Percentiles rank a stretch among this genome's conserved stretches.
Conservation (phyloP, 192 early-diverging fungal genomes). For the Umbelopsis sp. region DNA sequence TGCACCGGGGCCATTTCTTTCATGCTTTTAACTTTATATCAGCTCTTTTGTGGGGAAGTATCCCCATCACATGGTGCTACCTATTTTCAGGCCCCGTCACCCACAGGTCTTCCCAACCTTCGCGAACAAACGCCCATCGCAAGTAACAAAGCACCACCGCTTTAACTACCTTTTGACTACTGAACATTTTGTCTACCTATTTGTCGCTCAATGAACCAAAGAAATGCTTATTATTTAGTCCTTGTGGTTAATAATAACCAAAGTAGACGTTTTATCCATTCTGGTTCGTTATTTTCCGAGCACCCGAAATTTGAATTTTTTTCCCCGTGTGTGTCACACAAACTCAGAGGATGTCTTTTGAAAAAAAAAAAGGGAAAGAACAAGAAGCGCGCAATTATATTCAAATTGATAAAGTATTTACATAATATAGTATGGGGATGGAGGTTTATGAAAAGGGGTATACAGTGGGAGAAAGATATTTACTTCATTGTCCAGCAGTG, state of each 20-base stretch:
- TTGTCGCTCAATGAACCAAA: neutral
- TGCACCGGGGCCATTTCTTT: neutral
- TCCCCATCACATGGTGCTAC: slow-evolving; percentile 5
- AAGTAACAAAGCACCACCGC: no score
- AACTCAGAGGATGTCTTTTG: no score
- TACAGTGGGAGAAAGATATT: no score
- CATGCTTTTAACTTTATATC: neutral
- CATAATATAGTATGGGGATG: neutral
- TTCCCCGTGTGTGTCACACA: neutral
- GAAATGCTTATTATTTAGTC: neutral
- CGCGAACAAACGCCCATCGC: no score
- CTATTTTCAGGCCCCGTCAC: neutral
- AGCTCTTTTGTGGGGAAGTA: slow-evolving; percentile 13
- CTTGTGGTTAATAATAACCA: neutral
- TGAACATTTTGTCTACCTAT: no score
- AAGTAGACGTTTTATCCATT: neutral
- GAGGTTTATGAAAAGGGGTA: neutral
- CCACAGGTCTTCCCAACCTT: neutral
- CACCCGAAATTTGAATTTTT: neutral
- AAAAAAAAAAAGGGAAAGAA: neutral
- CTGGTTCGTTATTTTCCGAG: neutral
- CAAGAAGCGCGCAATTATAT: neutral
- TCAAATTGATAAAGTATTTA: neutral
- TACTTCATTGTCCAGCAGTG: neutral
- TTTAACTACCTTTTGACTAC: no score